phyloP scores from a whole-genome alignment of 352 stramenopile genomes.

The Lagenidium sp. region DNA sequence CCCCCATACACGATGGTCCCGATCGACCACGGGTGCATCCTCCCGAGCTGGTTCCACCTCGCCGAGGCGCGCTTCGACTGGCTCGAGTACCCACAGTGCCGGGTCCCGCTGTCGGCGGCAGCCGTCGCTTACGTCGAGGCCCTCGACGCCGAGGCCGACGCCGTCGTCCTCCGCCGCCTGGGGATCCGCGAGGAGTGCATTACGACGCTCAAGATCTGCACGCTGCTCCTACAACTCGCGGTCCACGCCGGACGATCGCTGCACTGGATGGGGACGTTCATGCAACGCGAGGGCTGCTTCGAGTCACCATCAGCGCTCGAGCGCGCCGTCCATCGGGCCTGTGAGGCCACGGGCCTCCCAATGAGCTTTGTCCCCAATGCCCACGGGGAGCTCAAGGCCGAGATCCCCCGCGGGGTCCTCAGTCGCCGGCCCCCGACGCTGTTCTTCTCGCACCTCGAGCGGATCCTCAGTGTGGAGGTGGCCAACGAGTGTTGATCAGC shows the following conservation, averaged over 20 bases:
- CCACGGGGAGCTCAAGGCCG: conserved; percentile 48
- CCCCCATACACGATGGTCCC: conserved; percentile 71
- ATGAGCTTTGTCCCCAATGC: conserved; percentile 47
- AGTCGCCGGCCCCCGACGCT: conserved; percentile 53
- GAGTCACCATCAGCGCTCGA: conserved; percentile 53
- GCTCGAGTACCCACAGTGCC: conserved; percentile 68
- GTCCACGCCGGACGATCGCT: conserved; percentile 33
- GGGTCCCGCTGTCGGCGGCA: conserved; percentile 34
- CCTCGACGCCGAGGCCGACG: conserved; percentile 42
- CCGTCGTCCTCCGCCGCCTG: conserved; percentile 31
- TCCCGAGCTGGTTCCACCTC: conserved; percentile 75
- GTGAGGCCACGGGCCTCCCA: conserved; percentile 25
- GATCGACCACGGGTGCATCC: conserved; percentile 70
- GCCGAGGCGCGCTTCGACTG: conserved; percentile 75
- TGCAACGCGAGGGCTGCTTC: conserved; percentile 61
- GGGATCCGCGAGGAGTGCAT: conserved; percentile 71
- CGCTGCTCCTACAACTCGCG: conserved; percentile 55
- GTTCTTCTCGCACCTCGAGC: conserved; percentile 50
- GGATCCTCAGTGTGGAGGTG: conserved; percentile 8
- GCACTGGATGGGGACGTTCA: conserved; percentile 63
- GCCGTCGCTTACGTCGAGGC: conserved; percentile 43
- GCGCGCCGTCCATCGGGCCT: conserved; percentile 34
- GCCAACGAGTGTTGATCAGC: no score
- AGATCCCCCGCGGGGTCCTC: conserved; percentile 39
- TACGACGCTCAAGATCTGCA: conserved; percentile 64